Base-by-base conservation (phyloP, 2,329 filamentous ascomycete species). In the Chaetomium sp. region DNA sequence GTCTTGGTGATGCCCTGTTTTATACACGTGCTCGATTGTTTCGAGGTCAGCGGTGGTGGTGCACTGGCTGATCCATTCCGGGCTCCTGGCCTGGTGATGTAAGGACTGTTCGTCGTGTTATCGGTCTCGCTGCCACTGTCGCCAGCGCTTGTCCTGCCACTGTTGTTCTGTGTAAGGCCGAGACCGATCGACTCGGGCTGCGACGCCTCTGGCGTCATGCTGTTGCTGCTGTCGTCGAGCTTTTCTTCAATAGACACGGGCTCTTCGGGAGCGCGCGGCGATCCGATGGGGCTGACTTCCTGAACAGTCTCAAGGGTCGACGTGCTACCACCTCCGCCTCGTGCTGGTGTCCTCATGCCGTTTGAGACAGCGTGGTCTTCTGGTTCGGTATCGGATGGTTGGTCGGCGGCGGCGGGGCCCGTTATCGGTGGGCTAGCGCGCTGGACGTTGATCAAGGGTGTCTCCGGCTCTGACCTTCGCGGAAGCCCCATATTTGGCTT, bases 291-390 rank as follows among this genome's bases (percentile, higher is more conserved):
- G 72, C 89, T 94, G 53, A 87, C 85, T 76, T 96, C 92, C 68
- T 96, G 88, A 12, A 97, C 92, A 0, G 94, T 96, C 72, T 95
- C 92, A 55, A 96, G 74, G 48, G 82, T 82, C 49, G 85, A 79
- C 38, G 75, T 79, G 51, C 78, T 80, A 55, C 77, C 80, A 67
- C 78, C 83, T 52, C 79, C 76, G 57, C 79, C 81, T 61, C 85
- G 79, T 37, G 76, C 79, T 27, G 84, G 82, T 14, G 84, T 82
- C 67, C 79, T 75, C 72, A 81, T 74, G 49, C 82, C 82, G 19
- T 80, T 72, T 45, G 72, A 71, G n/a, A 72, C 63, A 41, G 74
- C 70, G 9, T 68, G 61, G 41, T 83, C 81, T 61, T 83, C 81
- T 54, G 70, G 70, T 59, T 84, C 80, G 62, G 71, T 77, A 59